Evolutionary conservation across 768 basidiomycete genomes (phyloP).

Genomic region (Tylopilus rubrobrunneus): DNA sequence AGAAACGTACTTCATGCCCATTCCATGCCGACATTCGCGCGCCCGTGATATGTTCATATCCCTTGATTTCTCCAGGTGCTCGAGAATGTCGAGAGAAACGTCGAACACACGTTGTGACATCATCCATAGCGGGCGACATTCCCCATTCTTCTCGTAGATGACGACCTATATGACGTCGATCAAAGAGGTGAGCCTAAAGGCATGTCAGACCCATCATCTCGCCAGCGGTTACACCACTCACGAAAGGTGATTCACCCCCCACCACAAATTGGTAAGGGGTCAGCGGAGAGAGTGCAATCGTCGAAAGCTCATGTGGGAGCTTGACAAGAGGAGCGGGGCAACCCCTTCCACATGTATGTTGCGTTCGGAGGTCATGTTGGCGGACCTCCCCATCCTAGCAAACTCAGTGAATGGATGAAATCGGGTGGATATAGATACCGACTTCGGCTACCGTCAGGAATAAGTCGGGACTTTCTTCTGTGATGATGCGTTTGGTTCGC

Average conservation of each 20-base stretch:
- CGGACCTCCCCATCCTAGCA: slow-evolving; percentile 79
- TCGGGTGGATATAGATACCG: slow-evolving; percentile 14
- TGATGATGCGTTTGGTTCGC: slow-evolving; percentile 75
- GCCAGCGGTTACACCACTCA: slow-evolving; percentile 34
- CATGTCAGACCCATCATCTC: neutral
- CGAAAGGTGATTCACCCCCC: slow-evolving; percentile 75
- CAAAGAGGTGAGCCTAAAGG: slow-evolving; percentile 50
- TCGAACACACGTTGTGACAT: slow-evolving; percentile 74
- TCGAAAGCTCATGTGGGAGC: slow-evolving; percentile 62
- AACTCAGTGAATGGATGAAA: slow-evolving; percentile 11
- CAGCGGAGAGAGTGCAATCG: slow-evolving; percentile 70
- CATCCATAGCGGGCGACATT: slow-evolving; percentile 40
- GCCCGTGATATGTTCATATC: slow-evolving; percentile 68
- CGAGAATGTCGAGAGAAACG: slow-evolving; percentile 59
- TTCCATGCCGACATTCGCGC: slow-evolving; percentile 66
- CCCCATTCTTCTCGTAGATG: slow-evolving; percentile 70
- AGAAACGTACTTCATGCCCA: slow-evolving; percentile 63
- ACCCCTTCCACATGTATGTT: slow-evolving; percentile 54
- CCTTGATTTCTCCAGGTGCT: slow-evolving; percentile 32
- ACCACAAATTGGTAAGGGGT: slow-evolving; percentile 84
- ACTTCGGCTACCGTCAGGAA: slow-evolving; percentile 84
- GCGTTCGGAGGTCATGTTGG: slow-evolving; percentile 77
- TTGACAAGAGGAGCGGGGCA: slow-evolving; percentile 75
- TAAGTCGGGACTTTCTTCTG: slow-evolving; percentile 71
- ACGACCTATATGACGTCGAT: slow-evolving; percentile 69